Conservation (phyloP, 2,329 filamentous ascomycete genomes). For the Clonostachys solani region DNA sequence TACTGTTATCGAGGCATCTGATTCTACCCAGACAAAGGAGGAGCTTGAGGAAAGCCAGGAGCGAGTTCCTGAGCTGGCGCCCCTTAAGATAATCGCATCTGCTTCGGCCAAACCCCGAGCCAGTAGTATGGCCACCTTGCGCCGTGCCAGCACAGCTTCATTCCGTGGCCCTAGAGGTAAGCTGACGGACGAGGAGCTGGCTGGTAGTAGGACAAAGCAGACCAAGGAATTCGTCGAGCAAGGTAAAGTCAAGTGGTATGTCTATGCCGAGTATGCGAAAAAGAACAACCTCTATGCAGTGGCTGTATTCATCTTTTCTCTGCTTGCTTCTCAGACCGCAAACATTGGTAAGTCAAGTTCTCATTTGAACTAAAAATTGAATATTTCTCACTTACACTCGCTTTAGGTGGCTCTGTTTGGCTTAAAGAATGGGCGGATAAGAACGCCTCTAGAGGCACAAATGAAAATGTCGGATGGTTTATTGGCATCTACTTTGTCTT, state of each 20-base stretch:
- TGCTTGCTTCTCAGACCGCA: conserved; percentile 76
- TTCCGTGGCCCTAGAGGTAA: conserved; percentile 85
- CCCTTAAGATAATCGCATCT: conserved; percentile 57
- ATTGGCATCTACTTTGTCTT: conserved; percentile 95
- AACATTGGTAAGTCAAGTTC: conserved; percentile 62
- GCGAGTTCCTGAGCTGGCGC: conserved; percentile 67
- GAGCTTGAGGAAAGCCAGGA: conserved; percentile 78
- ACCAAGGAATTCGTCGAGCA: conserved; percentile 86
- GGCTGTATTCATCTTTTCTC: conserved; percentile 68
- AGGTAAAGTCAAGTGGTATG: conserved; percentile 93
- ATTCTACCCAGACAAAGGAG: conserved; percentile 51
- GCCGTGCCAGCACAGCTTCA: conserved; percentile 86
- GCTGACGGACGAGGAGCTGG: conserved; percentile 77
- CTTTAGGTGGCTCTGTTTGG: conserved; percentile 78
- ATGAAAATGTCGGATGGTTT: conserved; percentile 79
- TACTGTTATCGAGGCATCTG: conserved; percentile 46
- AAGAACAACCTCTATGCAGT: conserved; percentile 89
- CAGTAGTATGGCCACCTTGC: conserved; percentile 74
- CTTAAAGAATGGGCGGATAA: conserved; percentile 86
- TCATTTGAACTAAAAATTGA: background rate
- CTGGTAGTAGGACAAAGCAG: conserved; percentile 72
- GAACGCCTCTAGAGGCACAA: conserved; percentile 65
- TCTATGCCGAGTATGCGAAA: conserved; percentile 92
- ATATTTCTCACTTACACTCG: conserved; percentile 1
- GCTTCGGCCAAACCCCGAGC: conserved; percentile 50